A percentile compares a stretch with the other conserved stretches of the same genome.
Conservation (phyloP, 2,329 filamentous ascomycete genomes). For the Penicillium sp. region DNA sequence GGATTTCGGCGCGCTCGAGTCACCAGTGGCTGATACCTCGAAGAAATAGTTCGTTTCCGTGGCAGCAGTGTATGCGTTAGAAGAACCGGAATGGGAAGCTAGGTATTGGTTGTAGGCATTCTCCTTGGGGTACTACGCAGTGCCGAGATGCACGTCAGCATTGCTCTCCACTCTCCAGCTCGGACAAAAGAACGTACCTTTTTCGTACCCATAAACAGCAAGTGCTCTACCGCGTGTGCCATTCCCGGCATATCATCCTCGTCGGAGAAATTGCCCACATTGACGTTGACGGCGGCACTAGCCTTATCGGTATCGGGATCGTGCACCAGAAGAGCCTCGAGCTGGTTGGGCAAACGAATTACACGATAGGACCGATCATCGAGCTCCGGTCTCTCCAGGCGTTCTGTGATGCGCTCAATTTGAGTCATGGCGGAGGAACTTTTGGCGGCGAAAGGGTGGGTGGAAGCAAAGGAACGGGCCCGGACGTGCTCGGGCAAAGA, state of each 20-base stretch:
- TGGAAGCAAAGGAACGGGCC: slow-evolving; percentile 20
- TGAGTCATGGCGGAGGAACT: slow-evolving; percentile 29
- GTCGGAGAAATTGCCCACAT: slow-evolving; percentile 94
- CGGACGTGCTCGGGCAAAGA: slow-evolving; percentile 4
- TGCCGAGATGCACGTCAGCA: slow-evolving; percentile 11
- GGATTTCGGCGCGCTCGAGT: slow-evolving; percentile 36
- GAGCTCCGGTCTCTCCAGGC: slow-evolving; percentile 76
- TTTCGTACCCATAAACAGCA: slow-evolving; percentile 97
- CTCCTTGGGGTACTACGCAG: slow-evolving; percentile 73
- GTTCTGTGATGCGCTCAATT: slow-evolving; percentile 60
- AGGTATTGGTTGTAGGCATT: slow-evolving; percentile 96
- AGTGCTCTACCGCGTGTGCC: slow-evolving; percentile 93
- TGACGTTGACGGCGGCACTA: slow-evolving; percentile 90
- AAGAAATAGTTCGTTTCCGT: slow-evolving; percentile 99
- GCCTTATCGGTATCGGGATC: slow-evolving; percentile 96
- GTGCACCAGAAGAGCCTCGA: slow-evolving; percentile 89
- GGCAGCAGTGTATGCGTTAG: slow-evolving; percentile 90
- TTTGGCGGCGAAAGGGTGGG: slow-evolving; percentile 17
- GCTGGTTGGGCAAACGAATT: slow-evolving; percentile 76
- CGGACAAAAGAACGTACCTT: slow-evolving; percentile 57
- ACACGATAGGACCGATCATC: slow-evolving; percentile 88
- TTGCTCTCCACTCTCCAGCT: not conserved
- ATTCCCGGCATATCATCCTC: slow-evolving; percentile 87
- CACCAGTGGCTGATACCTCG: slow-evolving; percentile 79
- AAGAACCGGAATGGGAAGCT: slow-evolving; percentile 82